Percentiles rank a stretch among this genome's conserved stretches.
Conservation (phyloP, 2,329 filamentous ascomycete genomes). For the Fusarium sp. region DNA sequence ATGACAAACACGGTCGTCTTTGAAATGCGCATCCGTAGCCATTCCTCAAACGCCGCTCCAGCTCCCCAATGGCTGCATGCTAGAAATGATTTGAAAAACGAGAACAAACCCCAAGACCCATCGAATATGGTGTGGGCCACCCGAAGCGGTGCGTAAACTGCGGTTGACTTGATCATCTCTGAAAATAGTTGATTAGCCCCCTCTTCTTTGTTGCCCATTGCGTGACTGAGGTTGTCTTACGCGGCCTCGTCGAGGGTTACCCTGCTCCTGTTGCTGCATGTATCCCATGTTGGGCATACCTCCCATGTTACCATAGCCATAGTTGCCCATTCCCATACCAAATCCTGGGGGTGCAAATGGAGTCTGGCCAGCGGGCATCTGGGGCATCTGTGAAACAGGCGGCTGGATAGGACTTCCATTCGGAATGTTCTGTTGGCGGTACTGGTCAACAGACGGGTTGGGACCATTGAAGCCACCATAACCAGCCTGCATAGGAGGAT, state of each 20-base stretch:
- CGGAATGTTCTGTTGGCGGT: constrained; percentile 60
- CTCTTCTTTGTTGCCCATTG: constrained; percentile 23
- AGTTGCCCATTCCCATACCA: constrained; percentile 57
- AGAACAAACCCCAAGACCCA: constrained; percentile 32
- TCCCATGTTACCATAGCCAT: constrained; percentile 57
- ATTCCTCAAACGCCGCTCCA: constrained; percentile 26
- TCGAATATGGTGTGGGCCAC: constrained; percentile 24
- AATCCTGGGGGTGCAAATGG: constrained; percentile 63
- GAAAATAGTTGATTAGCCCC: constrained; percentile 38
- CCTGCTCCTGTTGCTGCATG: constrained; percentile 63
- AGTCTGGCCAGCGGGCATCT: constrained; percentile 55
- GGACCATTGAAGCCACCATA: constrained; percentile 63
- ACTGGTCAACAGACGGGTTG: constrained; percentile 64
- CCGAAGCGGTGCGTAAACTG: constrained; percentile 11
- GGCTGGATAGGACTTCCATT: constrained; percentile 64
- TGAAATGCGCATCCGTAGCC: constrained; percentile 29
- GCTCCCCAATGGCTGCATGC: constrained; percentile 39
- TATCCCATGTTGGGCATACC: constrained; percentile 62
- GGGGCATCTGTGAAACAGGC: constrained; percentile 55
- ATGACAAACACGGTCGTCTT: constrained; percentile 25
- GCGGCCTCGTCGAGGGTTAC: constrained; percentile 66
- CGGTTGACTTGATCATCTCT: constrained; percentile 43
- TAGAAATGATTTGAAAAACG: constrained; percentile 31
- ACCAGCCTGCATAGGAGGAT: constrained; percentile 64
- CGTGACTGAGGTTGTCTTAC: constrained; percentile 53